Evolutionary conservation across 352 stramenopile genomes (phyloP).

Genomic region (Pseudoperonospora humuli): DNA sequence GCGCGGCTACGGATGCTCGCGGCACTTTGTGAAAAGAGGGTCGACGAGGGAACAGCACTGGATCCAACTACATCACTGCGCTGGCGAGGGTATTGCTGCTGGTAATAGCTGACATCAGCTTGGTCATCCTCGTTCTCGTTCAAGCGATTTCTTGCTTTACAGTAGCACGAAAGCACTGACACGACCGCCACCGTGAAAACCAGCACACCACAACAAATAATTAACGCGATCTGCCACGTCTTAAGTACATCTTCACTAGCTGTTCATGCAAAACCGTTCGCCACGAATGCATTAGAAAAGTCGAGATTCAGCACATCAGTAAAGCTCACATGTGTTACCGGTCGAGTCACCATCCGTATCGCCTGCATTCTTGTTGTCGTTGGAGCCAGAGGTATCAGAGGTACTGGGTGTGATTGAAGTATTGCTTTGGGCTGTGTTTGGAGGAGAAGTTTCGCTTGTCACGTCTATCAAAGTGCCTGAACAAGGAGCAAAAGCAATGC

Average conservation of each 20-base stretch:
- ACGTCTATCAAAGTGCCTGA: constrained; percentile 16
- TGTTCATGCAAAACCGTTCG: constrained; percentile 1
- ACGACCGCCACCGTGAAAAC: constrained; percentile 43
- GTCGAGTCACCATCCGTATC: constrained; percentile 9
- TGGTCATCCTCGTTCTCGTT: constrained; percentile 42
- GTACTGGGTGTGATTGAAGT: constrained; percentile 1
- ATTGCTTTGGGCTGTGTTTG: constrained; percentile 7
- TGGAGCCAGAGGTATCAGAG: constrained; percentile 12
- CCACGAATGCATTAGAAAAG: constrained; percentile 1
- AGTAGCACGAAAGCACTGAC: constrained; percentile 51
- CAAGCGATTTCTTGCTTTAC: constrained; percentile 39
- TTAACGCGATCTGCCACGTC: constrained; percentile 50
- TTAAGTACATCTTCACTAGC: constrained; percentile 20
- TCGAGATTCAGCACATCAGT: not conserved
- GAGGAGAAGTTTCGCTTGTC: constrained; percentile 9
- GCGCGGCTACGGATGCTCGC: constrained; percentile 3
- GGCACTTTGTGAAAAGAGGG: constrained; percentile 9
- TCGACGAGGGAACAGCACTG: constrained; percentile 6
- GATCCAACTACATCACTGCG: constrained; percentile 11
- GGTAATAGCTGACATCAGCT: constrained; percentile 35
- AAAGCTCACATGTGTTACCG: constrained; percentile 4
- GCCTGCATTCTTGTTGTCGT: constrained; percentile 3
- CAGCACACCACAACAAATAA: constrained; percentile 47
- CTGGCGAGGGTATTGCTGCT: constrained; percentile 19
- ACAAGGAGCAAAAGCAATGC: constrained; percentile 15